phyloP scores from a whole-genome alignment of 352 stramenopile genomes.

The Phytopythium litorale region DNA sequence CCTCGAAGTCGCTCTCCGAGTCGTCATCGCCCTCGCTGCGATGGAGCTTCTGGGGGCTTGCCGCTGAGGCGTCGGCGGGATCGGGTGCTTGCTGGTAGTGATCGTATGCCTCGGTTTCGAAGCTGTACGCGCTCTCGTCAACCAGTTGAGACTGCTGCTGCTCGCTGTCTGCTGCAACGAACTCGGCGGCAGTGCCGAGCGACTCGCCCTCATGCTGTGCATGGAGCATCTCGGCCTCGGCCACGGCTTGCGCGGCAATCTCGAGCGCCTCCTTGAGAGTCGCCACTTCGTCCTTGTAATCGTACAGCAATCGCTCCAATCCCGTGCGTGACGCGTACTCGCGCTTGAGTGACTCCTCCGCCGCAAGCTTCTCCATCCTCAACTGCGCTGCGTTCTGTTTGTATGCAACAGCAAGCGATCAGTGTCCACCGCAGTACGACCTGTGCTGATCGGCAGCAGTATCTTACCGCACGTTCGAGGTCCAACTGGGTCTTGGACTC shows the following conservation, averaged over 20 bases:
- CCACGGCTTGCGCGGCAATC: conserved; percentile 61
- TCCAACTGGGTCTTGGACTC: conserved; percentile 34
- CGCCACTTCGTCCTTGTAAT: conserved; percentile 73
- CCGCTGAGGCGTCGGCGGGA: background rate
- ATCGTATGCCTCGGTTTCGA: conserved; percentile 3
- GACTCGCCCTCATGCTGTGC: background rate
- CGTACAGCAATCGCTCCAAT: conserved; percentile 49
- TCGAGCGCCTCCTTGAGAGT: conserved; percentile 71
- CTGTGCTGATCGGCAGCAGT: background rate
- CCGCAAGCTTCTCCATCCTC: conserved; percentile 36
- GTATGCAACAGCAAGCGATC: background rate
- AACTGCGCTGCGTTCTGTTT: conserved; percentile 36
- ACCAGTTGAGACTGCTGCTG: conserved; percentile 6
- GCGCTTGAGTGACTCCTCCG: conserved; percentile 52
- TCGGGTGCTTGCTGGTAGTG: conserved; percentile 9
- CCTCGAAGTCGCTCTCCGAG: conserved; percentile 25
- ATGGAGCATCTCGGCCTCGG: conserved; percentile 25
- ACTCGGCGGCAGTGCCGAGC: background rate
- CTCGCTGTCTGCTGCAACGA: background rate
- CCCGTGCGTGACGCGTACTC: conserved; percentile 48
- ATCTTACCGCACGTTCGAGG: conserved; percentile 37
- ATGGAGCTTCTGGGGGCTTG: background rate
- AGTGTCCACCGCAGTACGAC: background rate
- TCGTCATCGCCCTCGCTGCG: conserved; percentile 9
- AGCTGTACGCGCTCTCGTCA: background rate